Evolutionary conservation across 345 rosid species (phyloP).

Genomic region (Rhodamnia rubescens): DNA sequence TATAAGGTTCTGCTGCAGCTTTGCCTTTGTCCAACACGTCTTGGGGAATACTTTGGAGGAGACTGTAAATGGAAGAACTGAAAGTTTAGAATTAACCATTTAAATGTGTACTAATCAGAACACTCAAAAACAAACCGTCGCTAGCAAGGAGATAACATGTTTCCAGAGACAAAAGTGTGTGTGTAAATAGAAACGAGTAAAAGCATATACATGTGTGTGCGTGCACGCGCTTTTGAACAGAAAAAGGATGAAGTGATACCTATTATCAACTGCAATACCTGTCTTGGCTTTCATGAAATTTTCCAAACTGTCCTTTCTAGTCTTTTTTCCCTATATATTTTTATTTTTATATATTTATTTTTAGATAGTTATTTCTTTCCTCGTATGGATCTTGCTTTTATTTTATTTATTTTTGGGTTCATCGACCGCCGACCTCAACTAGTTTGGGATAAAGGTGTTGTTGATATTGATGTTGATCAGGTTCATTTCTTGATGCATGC

Average conservation of each 20-base stretch:
- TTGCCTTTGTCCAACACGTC: constrained; percentile 52
- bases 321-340: too few species aligned
- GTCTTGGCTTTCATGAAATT: constrained; percentile 65
- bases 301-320: too few species aligned
- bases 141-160: not conserved
- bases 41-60: constrained; percentile 63
- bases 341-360: too few species aligned
- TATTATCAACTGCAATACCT: constrained; percentile 47
- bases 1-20: constrained; percentile 63
- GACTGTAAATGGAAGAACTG: constrained; percentile 21
- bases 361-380: too few species aligned
- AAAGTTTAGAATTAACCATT: not conserved
- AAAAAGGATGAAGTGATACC: constrained; percentile 15
- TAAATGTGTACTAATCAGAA: not conserved
- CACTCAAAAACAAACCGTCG: not conserved
- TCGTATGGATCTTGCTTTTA: too few species aligned
- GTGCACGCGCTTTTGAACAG: too few species aligned
- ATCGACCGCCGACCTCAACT: too few species aligned
- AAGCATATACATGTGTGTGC: not conserved
- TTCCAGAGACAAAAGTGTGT: not conserved
- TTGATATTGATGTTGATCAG: too few species aligned
- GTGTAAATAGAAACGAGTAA: not conserved
- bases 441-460: too few species aligned
- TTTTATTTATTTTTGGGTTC: too few species aligned
- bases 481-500: constrained; percentile 65